Base-by-base conservation (phyloP, 306 rosid genomes). In the Mimosa pudica region DNA sequence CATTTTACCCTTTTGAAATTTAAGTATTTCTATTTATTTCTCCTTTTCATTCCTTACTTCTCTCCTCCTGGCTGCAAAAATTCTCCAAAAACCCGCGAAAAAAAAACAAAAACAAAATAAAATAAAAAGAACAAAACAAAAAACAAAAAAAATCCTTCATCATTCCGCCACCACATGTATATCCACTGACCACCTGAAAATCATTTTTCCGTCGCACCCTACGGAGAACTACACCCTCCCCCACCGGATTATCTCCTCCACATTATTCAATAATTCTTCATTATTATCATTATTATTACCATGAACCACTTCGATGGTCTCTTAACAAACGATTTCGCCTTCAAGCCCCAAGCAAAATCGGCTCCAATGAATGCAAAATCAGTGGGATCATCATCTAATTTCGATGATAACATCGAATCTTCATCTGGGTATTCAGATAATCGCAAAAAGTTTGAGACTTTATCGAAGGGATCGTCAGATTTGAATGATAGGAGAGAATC, bases 261-360 rank as follows among this genome's bases (percentile, higher is more conserved):
- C 7, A 13, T 14, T 67, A 36, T 71, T 47, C 54, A 61, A 71
- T 61, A 24, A 24, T 24, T 24, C 30, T 24, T 24, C 30, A 24
- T 24, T 24, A 24, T 24, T 24, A 24, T 24, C 30, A 24, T 24
- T 24, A 24, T 24, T 24, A 24, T 24, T 24, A 76, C 82, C 84
- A 95, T 95, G 99, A 93, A 89, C 94, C 97, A 95, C 83, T 93
- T 93, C 82, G 94, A 93, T 82, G 97, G 96, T 78, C 94, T 95
- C 79, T 64, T 95, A 70, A 80, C 86, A 44, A 73, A 89, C 81
- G 93, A 95, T 84, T 93, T 61, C 81, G 97, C 93, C 12, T 82
- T 92, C 89, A 95, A 93, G 80, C 90, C 92, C 1, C 93, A 93
- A 8, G 97, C 92, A 1, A 92, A 95, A 73, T 83, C 97, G 44